Base-by-base conservation (phyloP, 768 basidiomycete genomes). In the Leccinum rimulosum region DNA sequence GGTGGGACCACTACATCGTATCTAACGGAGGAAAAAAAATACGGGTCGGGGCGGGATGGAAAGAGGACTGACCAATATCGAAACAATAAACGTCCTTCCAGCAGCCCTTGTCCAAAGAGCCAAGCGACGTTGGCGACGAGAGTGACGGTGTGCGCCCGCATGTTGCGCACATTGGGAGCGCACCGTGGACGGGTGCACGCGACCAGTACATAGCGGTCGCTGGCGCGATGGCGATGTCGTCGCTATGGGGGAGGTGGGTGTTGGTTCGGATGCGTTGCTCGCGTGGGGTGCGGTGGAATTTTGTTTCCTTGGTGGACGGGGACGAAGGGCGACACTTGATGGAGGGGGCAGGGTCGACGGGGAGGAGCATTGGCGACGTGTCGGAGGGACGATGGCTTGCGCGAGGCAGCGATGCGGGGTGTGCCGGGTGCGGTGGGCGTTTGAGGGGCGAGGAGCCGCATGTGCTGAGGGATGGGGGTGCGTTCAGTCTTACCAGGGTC, bases 121-220 rank as follows among this genome's bases (percentile, higher is more conserved):
- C 93, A 98, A 0, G 88, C 90, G 33, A 84, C 78, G 48, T 85
- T 82, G 59, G 95, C 93, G 19, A 95, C 86, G 50, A 95, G 76
- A 1, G 90, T 95, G 47, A 89, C 88, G 6, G 83, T 91, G 69
- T 95, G 93, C 3, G 92, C 90, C 4, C 93, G 83, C 76, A 95
- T 83, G 9, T 81, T 82, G 54, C 83, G 80, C 65, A 57, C 89
- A 91, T 62, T 92, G 91, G 90, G 33, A 91, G 62, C 0, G 75
- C 56, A 0, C 92, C 92, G 70, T 87, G 88, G 19, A 90, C 87
- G 0, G 92, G 90, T 0, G 92, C 92, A 55, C 81, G 80, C 68
- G 88, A 89, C 92, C 92, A 94, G 71, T 94, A 87, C 87, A 93
- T 91, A 43, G 81, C 76, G 1, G 91, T 90, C 52, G 88, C 83